A percentile compares a stretch with the other conserved stretches of the same genome.
Evolutionary conservation across 1,139 yeast species (phyloP).

Genomic region (Protomyces arabidopsidicola): DNA sequence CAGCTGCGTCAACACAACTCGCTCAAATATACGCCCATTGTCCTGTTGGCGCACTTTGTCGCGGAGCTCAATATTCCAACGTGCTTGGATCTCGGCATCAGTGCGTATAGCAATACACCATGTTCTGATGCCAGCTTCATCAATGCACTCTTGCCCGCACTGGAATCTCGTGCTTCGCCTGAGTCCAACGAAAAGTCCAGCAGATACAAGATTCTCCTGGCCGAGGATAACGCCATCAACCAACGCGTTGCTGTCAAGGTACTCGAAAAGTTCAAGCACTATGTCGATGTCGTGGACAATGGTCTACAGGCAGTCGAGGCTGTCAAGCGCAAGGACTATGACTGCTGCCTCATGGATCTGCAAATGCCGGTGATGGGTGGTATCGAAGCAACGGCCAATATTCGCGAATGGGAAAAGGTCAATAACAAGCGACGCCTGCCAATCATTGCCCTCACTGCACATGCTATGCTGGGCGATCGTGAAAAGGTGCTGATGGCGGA

Average conservation of each 20-base stretch:
- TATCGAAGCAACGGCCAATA: conserved; percentile 39
- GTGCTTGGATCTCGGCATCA: conserved; percentile 79
- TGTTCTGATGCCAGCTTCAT: conserved; percentile 77
- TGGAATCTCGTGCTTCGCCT: conserved; percentile 76
- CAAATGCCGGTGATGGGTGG: conserved; percentile 56
- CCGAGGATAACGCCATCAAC: conserved; percentile 82
- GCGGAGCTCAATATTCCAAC: conserved; percentile 76
- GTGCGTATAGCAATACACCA: conserved; percentile 83
- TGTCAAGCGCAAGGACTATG: conserved; percentile 41
- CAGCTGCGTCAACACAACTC: conserved; percentile 63
- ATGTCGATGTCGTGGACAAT: conserved; percentile 16
- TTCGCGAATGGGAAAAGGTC: conserved; percentile 34
- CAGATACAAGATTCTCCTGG: conserved; percentile 67
- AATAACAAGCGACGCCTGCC: conserved; percentile 33
- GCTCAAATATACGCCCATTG: conserved; percentile 77
- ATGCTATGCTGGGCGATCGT: conserved; percentile 55
- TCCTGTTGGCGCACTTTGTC: conserved; percentile 66
- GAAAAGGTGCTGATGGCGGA: conserved; percentile 49
- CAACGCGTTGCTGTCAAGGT: conserved; percentile 81
- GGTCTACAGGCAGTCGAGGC: conserved; percentile 20
- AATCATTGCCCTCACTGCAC: conserved; percentile 54
- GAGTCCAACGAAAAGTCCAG: conserved; percentile 74
- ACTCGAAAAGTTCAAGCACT: conserved; percentile 37
- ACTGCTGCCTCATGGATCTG: conserved; percentile 52
- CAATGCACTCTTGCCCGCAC: conserved; percentile 74